Evolutionary conservation across 768 basidiomycete species (phyloP), one percentile per base, ranked within the genome.

Genomic region (Rhodocollybia butyracea): DNA sequence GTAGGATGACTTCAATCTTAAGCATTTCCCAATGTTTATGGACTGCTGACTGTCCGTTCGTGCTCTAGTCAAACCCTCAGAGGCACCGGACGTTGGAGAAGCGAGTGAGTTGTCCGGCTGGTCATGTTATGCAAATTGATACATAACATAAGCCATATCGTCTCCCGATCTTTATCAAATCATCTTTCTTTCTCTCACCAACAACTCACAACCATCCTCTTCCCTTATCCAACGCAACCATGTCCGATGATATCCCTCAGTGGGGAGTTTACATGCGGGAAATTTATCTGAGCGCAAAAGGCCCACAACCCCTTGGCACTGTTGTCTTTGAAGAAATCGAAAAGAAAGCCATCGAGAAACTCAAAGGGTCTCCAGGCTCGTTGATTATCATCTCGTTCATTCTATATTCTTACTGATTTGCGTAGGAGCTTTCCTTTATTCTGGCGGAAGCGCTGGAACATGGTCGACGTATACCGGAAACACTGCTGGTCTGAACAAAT

Each of bases 381-480:
- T 66, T 8, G 15, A 4, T 17, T 2, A 3, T 10, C 19, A 40
- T 7, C 34, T 54, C 45, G 15, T 7, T 42, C 36, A 26, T 38
- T 31, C 29, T 50, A 7, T 22, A 54, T 11, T 8, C 6, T 17
- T 19, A 19, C 38, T 13, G 39, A 40, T 27, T 17, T 22, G 12
- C 19, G 1, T 6, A 76, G 89, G 84, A 54, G 69, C 88, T 8
- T 94, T 85, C 71, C 75, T 83, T 71, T 94, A 92, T 63, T 85
- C 86, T 2, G 81, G 80, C 54, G 89, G 89, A 39, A 89, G 83
- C 58, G 91, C 92, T 10, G 93, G 92, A 1, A 79, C 82, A 2
- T 75, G 76, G 54, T 73, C 78, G 27, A 94, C 93, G 1, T 81
- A 88, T 64, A 73, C 66, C 10, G 82, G 81, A 47, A 94, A 95